phyloP scores from a whole-genome alignment of 768 basidiomycete genomes.

The Suillus alpinus region DNA sequence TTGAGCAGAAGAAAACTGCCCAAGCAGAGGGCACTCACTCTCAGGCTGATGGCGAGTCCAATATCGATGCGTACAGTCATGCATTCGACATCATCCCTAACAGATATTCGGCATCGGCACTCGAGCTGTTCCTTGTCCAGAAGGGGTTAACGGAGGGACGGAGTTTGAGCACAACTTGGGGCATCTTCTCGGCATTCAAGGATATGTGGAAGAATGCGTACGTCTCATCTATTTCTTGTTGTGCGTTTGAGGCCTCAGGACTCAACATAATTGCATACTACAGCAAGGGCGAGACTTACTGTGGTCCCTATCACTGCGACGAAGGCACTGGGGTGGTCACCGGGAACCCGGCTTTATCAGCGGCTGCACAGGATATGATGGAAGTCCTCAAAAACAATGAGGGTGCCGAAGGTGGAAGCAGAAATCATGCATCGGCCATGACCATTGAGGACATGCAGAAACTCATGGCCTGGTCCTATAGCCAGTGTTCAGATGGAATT shows the following conservation, averaged over 20 bases:
- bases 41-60: neutral
- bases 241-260: too few species aligned
- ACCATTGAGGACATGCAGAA: conserved; percentile 28
- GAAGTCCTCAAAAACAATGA: conserved; percentile 21
- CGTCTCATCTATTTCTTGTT: too few species aligned
- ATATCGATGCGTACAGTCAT: conserved; percentile 18
- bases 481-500: conserved; percentile 12
- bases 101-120: conserved; percentile 21
- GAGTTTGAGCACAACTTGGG: conserved; percentile 16
- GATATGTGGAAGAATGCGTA: too few species aligned
- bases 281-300: conserved; percentile 18
- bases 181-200: conserved; percentile 17
- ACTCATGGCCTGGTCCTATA: conserved; percentile 28
- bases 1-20: neutral
- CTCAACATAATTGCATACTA: neutral
- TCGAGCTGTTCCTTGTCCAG: conserved; percentile 27
- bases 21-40: neutral
- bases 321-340: conserved; percentile 18
- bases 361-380: conserved; percentile 18
- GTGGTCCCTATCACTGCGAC: conserved; percentile 22
- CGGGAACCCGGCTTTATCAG: conserved; percentile 28
- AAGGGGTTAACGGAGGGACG: conserved; percentile 29
- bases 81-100: conserved; percentile 31
- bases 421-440: conserved; percentile 17
- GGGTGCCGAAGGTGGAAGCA: conserved; percentile 14